Percentiles rank a stretch among this genome's conserved stretches.
phyloP scores from a whole-genome alignment of 345 rosid genomes.

The Punica granatum region DNA sequence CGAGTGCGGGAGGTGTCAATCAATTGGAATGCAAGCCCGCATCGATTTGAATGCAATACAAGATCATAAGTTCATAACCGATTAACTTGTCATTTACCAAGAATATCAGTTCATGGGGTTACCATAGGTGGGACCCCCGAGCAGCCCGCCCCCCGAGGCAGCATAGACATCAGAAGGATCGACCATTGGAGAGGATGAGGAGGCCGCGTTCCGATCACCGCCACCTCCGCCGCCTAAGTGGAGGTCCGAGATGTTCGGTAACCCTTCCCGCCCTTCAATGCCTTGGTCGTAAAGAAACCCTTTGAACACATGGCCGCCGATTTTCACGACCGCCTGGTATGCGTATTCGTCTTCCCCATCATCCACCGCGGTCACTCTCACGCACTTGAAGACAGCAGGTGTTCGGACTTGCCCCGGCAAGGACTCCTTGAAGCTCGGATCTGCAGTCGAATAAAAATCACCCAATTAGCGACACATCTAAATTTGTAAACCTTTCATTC shows the following conservation, averaged over 20 bases:
- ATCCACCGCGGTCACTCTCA: slow-evolving; percentile 83
- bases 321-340: slow-evolving; percentile 83
- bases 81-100: neutral
- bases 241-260: slow-evolving; percentile 76
- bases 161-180: slow-evolving; percentile 61
- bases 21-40: neutral
- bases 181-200: slow-evolving; percentile 48
- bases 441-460: slow-evolving; percentile 15
- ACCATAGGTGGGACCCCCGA: slow-evolving; percentile 58
- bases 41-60: no score
- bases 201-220: slow-evolving; percentile 37
- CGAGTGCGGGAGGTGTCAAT: neutral
- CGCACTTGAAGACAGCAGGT: slow-evolving; percentile 92
- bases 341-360: slow-evolving; percentile 91
- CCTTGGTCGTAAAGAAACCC: slow-evolving; percentile 93
- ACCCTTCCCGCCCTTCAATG: slow-evolving; percentile 54
- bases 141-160: slow-evolving; percentile 48
- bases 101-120: slow-evolving; percentile 44
- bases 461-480: neutral
- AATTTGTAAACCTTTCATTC: no score
- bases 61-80: no score
- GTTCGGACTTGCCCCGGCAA: slow-evolving; percentile 82
- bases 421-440: slow-evolving; percentile 48
- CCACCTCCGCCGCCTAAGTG: slow-evolving; percentile 55
- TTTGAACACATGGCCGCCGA: slow-evolving; percentile 85